phyloP scores from a whole-genome alignment of 2,329 filamentous ascomycete species.

The Phaeosphaeria sp. region DNA sequence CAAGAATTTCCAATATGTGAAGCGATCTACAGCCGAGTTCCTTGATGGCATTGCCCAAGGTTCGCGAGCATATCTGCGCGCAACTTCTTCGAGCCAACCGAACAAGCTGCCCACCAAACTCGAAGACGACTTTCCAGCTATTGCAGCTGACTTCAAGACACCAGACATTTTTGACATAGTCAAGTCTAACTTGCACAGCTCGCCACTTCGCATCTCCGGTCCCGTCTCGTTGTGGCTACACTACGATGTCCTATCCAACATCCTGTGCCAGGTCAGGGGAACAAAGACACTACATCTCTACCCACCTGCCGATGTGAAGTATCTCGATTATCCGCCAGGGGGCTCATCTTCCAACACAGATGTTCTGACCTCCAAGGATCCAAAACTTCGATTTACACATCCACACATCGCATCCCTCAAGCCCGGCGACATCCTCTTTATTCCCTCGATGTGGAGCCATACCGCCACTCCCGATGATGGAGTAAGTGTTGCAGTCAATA shows the following conservation, averaged over 20 bases:
- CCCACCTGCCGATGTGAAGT: conserved; percentile 74
- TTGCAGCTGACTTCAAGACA: conserved; percentile 73
- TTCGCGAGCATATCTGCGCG: conserved; percentile 75
- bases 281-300: conserved; percentile 78
- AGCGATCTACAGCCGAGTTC: conserved; percentile 71
- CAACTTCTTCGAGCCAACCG: conserved; percentile 73
- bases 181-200: conserved; percentile 72
- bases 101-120: conserved; percentile 73
- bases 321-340: conserved; percentile 75
- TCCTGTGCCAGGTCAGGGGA: conserved; percentile 80
- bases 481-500: conserved; percentile 81
- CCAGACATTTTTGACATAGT: conserved; percentile 58
- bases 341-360: conserved; percentile 81
- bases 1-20: conserved; percentile 83
- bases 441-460: conserved; percentile 86
- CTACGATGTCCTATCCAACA: conserved; percentile 89
- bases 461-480: conserved; percentile 63
- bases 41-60: conserved; percentile 64
- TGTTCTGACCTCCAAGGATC: conserved; percentile 60
- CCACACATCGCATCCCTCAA: conserved; percentile 71
- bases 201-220: conserved; percentile 79
- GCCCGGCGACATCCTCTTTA: conserved; percentile 78
- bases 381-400: conserved; percentile 51
- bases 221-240: conserved; percentile 88
- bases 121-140: conserved; percentile 70